Percentiles rank a stretch among this genome's conserved stretches.
Conservation (phyloP, 345 rosid species). For the Syzygium jambos region DNA sequence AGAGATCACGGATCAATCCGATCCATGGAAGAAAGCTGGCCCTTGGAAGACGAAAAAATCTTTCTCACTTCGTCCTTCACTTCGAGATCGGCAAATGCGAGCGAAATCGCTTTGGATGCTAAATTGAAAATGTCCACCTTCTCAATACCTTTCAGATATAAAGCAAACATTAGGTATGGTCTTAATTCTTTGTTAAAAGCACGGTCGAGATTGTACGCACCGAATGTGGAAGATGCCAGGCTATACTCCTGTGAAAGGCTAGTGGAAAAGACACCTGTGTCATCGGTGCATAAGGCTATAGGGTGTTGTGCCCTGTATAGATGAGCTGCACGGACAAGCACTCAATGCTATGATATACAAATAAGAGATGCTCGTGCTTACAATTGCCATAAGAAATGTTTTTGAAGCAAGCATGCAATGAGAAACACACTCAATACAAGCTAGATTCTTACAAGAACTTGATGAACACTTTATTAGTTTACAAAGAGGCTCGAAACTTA, state of each 20-base stretch:
- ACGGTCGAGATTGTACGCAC: conserved; percentile 22
- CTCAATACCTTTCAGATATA: conserved; percentile 41
- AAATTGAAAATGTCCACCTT: conserved; percentile 55
- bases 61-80: conserved; percentile 48
- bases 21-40: conserved; percentile 20
- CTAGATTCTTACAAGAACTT: background rate
- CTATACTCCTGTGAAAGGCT: conserved; percentile 61
- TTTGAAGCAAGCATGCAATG: background rate
- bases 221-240: conserved; percentile 67
- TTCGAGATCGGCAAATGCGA: conserved; percentile 57
- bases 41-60: conserved; percentile 11
- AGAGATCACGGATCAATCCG: conserved; percentile 18
- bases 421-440: background rate
- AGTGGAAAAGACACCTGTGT: conserved; percentile 82
- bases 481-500: conserved; percentile 16
- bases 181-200: background rate
- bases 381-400: background rate
- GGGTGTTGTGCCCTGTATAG: conserved; percentile 71
- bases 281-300: conserved; percentile 76
- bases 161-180: background rate
- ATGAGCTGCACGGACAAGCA: conserved; percentile 35
- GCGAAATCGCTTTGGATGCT: conserved; percentile 47
- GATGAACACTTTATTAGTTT: background rate
- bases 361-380: background rate
- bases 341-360: background rate